These are phyloP conservation scores for Eimeria brunetti DNA, from an alignment of 169 alveolate genomes.

Conservation along the genomic window DNA sequence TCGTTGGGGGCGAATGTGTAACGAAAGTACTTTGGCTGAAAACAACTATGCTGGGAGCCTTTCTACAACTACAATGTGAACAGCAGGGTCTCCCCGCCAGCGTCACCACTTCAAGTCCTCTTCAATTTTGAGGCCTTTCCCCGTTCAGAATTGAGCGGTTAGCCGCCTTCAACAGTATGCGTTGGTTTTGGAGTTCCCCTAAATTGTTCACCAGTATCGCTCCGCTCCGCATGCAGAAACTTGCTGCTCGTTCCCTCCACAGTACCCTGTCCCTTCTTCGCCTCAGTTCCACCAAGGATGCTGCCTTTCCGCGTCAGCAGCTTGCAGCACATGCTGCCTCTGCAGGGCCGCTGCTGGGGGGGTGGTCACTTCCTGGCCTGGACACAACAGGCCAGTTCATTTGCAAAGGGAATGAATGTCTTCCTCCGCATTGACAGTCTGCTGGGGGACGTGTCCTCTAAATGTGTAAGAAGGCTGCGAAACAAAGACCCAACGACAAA, in stretches of 20 bases:
- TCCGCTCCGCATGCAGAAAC: not conserved
- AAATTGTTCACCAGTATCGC: not conserved
- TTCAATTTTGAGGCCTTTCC: not conserved
- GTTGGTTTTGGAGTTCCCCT: not conserved
- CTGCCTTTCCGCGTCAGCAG: not conserved
- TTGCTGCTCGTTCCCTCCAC: not conserved
- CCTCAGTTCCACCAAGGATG: not conserved
- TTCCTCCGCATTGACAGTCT: constrained; percentile 1
- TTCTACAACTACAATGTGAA: too few relatives aligned
- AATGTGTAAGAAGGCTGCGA: constrained; percentile 73
- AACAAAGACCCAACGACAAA: constrained; percentile 50
- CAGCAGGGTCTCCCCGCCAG: not conserved
- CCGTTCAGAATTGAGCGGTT: not conserved
- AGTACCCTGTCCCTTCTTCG: not conserved
- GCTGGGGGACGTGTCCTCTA: constrained; percentile 37
- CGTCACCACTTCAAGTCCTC: not conserved
- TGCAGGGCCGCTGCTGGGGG: not conserved
- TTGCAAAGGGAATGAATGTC: constrained; percentile 56
- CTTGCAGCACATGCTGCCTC: not conserved
- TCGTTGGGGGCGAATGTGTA: not conserved
- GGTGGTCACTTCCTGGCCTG: not conserved
- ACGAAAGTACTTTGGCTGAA: not conserved
- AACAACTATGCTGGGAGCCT: not conserved
- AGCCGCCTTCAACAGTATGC: not conserved
- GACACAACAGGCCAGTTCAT: constrained; percentile 79